Evolutionary conservation across 441 rosid species (phyloP).

Genomic region (Croton setiger): DNA sequence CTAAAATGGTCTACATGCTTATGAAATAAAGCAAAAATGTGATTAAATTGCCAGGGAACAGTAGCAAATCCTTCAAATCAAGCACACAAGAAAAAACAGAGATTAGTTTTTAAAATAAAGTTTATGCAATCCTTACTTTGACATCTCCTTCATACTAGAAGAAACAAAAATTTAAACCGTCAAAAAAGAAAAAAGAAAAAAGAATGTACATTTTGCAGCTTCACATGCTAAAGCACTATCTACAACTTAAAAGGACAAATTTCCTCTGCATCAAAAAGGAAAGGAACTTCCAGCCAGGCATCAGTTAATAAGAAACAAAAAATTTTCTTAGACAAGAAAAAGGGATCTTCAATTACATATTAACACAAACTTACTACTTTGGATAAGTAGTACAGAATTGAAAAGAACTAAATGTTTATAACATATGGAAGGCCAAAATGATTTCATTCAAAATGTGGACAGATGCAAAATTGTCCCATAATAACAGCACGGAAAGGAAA

Average conservation of each 20-base stretch:
- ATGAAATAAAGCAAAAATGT: not conserved
- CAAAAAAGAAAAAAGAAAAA: not conserved
- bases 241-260: not conserved
- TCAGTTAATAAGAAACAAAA: too few species aligned
- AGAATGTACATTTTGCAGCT: not conserved
- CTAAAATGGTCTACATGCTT: not conserved
- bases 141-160: not conserved
- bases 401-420: too few species aligned
- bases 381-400: too few species aligned
- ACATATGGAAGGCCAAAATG: too few species aligned
- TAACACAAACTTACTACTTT: too few species aligned
- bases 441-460: too few species aligned
- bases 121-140: not conserved
- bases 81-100: not conserved
- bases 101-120: not conserved
- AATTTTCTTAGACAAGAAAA: too few species aligned
- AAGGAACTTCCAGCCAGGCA: not conserved
- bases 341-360: too few species aligned
- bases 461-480: too few species aligned
- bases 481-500: too few species aligned
- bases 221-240: not conserved
- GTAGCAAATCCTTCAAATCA: slow-evolving; percentile 4
- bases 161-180: not conserved
- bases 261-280: not conserved
- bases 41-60: not conserved